Conservation (phyloP, 371 early-diverging fungal genomes). For the Massospora cicadina region DNA sequence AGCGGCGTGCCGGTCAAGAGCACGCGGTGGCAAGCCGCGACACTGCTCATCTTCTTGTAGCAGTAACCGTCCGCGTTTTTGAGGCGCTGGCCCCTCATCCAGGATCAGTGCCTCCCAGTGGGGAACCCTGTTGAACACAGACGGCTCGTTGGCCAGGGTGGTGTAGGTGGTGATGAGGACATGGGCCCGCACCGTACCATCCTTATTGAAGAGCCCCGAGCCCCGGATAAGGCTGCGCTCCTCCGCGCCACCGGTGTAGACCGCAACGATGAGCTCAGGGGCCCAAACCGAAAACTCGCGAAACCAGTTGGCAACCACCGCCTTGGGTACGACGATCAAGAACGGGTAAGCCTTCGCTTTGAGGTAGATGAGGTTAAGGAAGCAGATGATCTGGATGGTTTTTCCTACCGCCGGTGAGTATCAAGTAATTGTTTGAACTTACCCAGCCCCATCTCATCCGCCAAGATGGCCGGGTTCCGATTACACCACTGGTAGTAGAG, state of each 20-base stretch:
- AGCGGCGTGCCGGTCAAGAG: slow-evolving; percentile 98
- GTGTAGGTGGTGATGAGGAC: slow-evolving; percentile 92
- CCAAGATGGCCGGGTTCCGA: slow-evolving; percentile 35
- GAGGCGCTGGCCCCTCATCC: slow-evolving; percentile 99
- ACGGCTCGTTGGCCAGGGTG: slow-evolving; percentile 60
- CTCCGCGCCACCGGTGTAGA: slow-evolving; percentile 11
- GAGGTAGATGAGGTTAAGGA: neutral
- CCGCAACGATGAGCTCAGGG: slow-evolving; percentile 41
- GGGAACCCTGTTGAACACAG: slow-evolving; percentile 12
- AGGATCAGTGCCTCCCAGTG: slow-evolving; percentile 87
- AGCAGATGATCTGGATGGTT: slow-evolving; percentile 10
- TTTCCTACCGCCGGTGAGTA: neutral
- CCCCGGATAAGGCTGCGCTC: slow-evolving; percentile 33
- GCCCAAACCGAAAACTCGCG: slow-evolving; percentile 88
- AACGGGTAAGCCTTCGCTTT: slow-evolving; percentile 32
- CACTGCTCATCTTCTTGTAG: slow-evolving; percentile 74
- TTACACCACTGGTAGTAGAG: slow-evolving; percentile 9
- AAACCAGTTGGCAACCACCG: slow-evolving; percentile 96
- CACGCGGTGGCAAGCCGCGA: slow-evolving; percentile 79
- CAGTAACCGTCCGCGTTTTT: slow-evolving; percentile 96
- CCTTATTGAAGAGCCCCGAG: slow-evolving; percentile 52
- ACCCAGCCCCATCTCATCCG: slow-evolving; percentile 90
- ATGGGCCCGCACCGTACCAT: slow-evolving; percentile 94
- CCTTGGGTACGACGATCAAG: slow-evolving; percentile 94
- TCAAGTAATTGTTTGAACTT: slow-evolving; percentile 16